Base-by-base conservation (phyloP, 345 rosid species). In the Leavenworthia alabamica region DNA sequence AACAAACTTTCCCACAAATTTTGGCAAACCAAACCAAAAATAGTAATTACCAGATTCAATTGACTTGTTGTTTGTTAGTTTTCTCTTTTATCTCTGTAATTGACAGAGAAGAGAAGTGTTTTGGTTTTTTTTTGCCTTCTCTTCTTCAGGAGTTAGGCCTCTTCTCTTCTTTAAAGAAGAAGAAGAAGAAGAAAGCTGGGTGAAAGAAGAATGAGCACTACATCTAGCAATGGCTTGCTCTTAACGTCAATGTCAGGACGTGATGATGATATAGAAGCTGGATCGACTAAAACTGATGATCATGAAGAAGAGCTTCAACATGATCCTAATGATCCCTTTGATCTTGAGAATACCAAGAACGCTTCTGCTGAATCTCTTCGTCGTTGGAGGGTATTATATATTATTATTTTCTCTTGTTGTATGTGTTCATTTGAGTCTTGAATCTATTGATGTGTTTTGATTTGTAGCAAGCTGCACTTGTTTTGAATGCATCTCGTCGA, bases 401-500 rank as follows among this genome's bases (percentile, higher is more conserved):
- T n/a, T n/a, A n/a, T n/a, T n/a, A n/a, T 22, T 22, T 31, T 8
- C 35, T 5, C 23, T 8, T 1, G 2, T 1, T 20, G 22, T 1
- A 20, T 20, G n/a, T 20, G 1, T 20, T 20, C 22, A 20, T 20
- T 33, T 35, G 40, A 35, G 14, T 35, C 40, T 35, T 2, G 0
- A 4, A n/a, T 12, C 14, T 35, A 5, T n/a, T n/a, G n/a, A n/a
- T n/a, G n/a, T 33, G 36, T 32, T 3, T 11, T 33, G 12, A 0
- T 48, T 51, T 65, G 62, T 70, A 93, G 97, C 90, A 83, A 86
- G 99, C 99, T 1, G 90, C 99, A 1, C 86, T 94, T 24, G 99
- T 90, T n/a, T 74, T 94, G 67, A 90, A 94, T 78, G 97, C 97
- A 8, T 90, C 95, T 0, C 95, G 99, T 56, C 86, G 99, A 12